Percentiles rank a stretch among this genome's conserved stretches.
Conservation (phyloP, 495 filamentous ascomycete genomes). For the Chaetomidium leptoderma region DNA sequence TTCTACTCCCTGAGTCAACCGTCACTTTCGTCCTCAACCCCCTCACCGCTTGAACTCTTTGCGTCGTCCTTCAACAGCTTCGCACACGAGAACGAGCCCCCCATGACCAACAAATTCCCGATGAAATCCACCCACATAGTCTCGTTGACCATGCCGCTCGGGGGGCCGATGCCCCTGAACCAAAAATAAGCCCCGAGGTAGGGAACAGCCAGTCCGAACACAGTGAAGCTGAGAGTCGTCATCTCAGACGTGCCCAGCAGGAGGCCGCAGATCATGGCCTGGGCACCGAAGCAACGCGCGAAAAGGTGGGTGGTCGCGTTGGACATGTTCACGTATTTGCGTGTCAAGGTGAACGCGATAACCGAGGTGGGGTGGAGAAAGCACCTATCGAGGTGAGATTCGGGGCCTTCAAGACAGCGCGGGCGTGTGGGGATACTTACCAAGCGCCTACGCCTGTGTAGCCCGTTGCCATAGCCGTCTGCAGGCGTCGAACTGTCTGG, state of each 20-base stretch:
- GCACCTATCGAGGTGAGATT: slow-evolving; percentile 15
- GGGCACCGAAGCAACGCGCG: slow-evolving; percentile 29
- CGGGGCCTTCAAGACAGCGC: too few relatives aligned
- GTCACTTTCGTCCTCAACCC: too few relatives aligned
- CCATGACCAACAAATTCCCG: slow-evolving; percentile 25
- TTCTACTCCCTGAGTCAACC: neutral
- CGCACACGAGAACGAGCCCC: slow-evolving; percentile 20
- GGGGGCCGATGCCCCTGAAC: slow-evolving; percentile 25
- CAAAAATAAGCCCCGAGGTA: slow-evolving; percentile 29
- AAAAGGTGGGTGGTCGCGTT: slow-evolving; percentile 24
- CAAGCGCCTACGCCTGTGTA: slow-evolving; percentile 26
- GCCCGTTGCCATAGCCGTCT: slow-evolving; percentile 22
- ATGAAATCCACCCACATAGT: slow-evolving; percentile 29
- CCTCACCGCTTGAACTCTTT: neutral
- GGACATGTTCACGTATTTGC: slow-evolving; percentile 18
- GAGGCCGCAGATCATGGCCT: slow-evolving; percentile 31
- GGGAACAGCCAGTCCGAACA: slow-evolving; percentile 28
- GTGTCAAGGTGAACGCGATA: slow-evolving; percentile 23
- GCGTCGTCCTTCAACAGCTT: slow-evolving; percentile 23
- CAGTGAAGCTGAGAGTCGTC: slow-evolving; percentile 23
- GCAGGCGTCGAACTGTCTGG: slow-evolving; percentile 25
- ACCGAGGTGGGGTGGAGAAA: slow-evolving; percentile 28
- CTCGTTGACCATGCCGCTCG: slow-evolving; percentile 22
- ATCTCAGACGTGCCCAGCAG: slow-evolving; percentile 26
- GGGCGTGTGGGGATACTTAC: slow-evolving; percentile 1